Evolutionary conservation across 768 basidiomycete species (phyloP), one percentile per base, ranked within the genome.

Genomic region (Tulasnella sp.): DNA sequence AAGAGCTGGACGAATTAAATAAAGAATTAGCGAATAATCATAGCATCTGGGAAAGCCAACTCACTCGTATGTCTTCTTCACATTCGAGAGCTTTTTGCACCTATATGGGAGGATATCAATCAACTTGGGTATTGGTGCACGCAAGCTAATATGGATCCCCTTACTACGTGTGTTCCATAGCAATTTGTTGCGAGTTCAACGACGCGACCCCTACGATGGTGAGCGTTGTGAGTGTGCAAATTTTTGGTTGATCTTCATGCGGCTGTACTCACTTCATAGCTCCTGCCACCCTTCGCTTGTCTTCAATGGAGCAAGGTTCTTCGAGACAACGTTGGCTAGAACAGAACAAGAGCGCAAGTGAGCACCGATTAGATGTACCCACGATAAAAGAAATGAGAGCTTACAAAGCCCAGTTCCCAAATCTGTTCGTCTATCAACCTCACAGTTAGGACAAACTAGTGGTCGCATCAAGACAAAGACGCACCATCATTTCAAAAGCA

Each of bases 401-500:
- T 47, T 32, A 58, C 56, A 48, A 58, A 11, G 56, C 56, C 56
- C 56, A 91, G 66, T 92, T 92, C 1, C 89, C 89, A 64, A 92
- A 92, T n/a, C 88, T 88, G 66, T 58, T 56, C 23, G 61, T 60
- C 32, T 61, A 42, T 21, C 23, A 34, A 24, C n/a, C 13, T 34
- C 21, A 21, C 13, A n/a, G n/a, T n/a, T n/a, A n/a, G n/a, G n/a
- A n/a, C n/a, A n/a, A n/a, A n/a, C n/a, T 38, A 21, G 29, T 17
- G 19, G 15, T 19, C 48, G 26, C 21, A 32, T 26, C 41, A 49
- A 64, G 71, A 38, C 67, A 85, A 85, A 87, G 77, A 69, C 89
- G 85, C 60, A 87, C 88, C 89, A 92, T 92, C 89, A 91, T 91
- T 69, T 92, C 89, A 63, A 86, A 88, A 1, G 89, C 88, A 11